phyloP scores from a whole-genome alignment of 1,139 yeast species.

The Zygoascus sp. region DNA sequence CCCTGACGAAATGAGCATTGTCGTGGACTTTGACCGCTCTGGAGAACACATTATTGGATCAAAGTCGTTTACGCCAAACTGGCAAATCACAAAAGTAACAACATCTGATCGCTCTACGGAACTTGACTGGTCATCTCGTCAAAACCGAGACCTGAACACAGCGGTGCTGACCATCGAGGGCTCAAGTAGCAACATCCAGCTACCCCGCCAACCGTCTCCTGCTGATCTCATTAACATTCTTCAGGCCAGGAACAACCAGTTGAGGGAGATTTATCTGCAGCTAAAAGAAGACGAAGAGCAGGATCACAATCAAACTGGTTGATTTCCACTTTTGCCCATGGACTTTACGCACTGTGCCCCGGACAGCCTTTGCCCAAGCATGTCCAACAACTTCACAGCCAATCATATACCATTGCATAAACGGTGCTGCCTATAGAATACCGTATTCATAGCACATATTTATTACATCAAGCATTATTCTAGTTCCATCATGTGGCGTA shows the following conservation, averaged over 20 bases:
- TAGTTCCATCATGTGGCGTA: not conserved
- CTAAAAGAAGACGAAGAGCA: not conserved
- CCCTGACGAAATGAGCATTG: slow-evolving; percentile 32
- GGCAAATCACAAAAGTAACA: slow-evolving; percentile 33
- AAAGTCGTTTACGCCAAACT: slow-evolving; percentile 36
- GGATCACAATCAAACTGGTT: no score
- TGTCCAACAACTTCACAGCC: no score
- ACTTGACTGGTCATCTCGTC: slow-evolving; percentile 14
- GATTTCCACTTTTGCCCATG: no score
- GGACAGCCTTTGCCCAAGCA: no score
- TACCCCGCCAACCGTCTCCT: slow-evolving; percentile 3
- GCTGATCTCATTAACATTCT: slow-evolving; percentile 20
- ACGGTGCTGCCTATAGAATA: not conserved
- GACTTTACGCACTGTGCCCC: no score
- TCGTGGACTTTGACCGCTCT: slow-evolving; percentile 37
- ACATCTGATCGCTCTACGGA: slow-evolving; percentile 20
- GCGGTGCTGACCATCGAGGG: slow-evolving; percentile 23
- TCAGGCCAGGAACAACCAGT: slow-evolving; percentile 24
- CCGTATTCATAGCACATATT: not conserved
- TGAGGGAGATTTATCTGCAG: slow-evolving; percentile 12
- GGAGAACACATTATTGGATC: slow-evolving; percentile 30
- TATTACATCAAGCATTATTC: not conserved
- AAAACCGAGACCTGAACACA: slow-evolving; percentile 8
- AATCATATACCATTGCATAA: not conserved
- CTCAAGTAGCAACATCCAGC: slow-evolving; percentile 17